Evolutionary conservation across 192 early-diverging fungal genomes (phyloP), one percentile per base, ranked within the genome.

Genomic region (Rhizoclosmatium sp.): DNA sequence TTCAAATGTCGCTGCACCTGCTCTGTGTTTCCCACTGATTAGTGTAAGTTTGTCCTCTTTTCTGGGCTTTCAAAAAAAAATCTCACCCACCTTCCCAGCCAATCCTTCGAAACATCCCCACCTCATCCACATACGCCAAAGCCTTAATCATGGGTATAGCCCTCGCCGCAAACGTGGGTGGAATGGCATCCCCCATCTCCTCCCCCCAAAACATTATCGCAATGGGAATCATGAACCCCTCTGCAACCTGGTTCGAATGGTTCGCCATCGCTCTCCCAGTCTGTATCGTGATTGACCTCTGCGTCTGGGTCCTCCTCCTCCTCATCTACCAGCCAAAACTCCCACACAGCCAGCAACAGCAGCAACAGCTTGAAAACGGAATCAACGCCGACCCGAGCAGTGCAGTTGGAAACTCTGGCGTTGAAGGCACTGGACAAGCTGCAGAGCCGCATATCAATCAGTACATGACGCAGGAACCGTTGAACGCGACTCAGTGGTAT

Each of bases 201-300:
- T 96, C 94, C 16, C 97, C 97, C n/a, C 97, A 99, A 79, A 99
- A 99, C 86, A 95, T 96, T 69, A 94, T 99, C 74, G 95, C 97
- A 5, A 95, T 99, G 71, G 90, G 93, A 70, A 95, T 91, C 70
- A 99, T 99, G 95, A 81, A 89, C 40, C 97, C 96, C 12, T 75
- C 91, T 3, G 95, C 95, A 1, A 91, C 93, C 47, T 99, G 97
- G 97, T 81, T 87, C 41, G 88, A 97, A 82, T 99, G 96, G 95
- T 96, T 97, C 80, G 80, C 89, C 2, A 89, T 99, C 45, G 89
- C 95, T 0, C 84, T 99, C 40, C 97, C 97, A 2, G 84, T 99
- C 45, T 96, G 93, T 74, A 59, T 97, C 2, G 78, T 93, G 16
- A 88, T 92, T 49, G 93, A 97, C 80, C 39, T 96, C 7, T 82